These are phyloP conservation scores for Balamuthia mandrillaris DNA, from an alignment of 208 protist genomes.

Conservation along the genomic window DNA sequence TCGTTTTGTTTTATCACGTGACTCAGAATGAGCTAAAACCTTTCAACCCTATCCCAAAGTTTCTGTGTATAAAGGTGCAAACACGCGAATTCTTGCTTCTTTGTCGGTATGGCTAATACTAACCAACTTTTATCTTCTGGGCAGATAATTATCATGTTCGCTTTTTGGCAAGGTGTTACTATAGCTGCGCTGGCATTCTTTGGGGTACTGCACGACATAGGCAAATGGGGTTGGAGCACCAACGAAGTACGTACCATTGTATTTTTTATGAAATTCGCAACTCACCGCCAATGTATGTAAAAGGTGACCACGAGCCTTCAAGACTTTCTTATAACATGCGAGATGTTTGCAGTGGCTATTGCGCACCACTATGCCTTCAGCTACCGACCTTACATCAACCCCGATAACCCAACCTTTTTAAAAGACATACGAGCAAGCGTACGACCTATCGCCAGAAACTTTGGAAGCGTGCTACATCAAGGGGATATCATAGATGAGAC, in stretches of 20 bases:
- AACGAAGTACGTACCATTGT: not conserved
- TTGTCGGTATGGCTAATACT: no score
- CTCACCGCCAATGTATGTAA: slow-evolving; percentile 58
- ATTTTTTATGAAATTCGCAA: slow-evolving; percentile 19
- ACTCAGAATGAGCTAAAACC: slow-evolving; percentile 84
- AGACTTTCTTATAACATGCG: slow-evolving; percentile 81
- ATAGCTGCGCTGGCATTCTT: slow-evolving; percentile 76
- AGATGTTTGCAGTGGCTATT: slow-evolving; percentile 78
- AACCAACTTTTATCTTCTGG: no score
- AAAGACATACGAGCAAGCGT: no score
- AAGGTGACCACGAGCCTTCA: slow-evolving; percentile 69
- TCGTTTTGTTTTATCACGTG: slow-evolving; percentile 88
- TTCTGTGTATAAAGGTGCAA: slow-evolving; percentile 85
- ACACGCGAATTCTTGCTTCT: no score
- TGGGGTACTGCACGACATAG: slow-evolving; percentile 46
- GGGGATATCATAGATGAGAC: no score
- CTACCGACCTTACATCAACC: not conserved
- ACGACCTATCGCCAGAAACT: no score
- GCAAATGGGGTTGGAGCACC: not conserved
- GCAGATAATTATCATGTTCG: slow-evolving; percentile 89
- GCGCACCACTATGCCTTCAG: slow-evolving; percentile 60
- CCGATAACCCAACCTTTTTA: no score
- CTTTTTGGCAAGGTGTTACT: slow-evolving; percentile 86
- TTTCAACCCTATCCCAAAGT: slow-evolving; percentile 84
- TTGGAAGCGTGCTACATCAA: no score